Percentiles rank a stretch among this genome's conserved stretches.
phyloP scores from a whole-genome alignment of 1,139 yeast species.

The Geotrichum bryndzae region DNA sequence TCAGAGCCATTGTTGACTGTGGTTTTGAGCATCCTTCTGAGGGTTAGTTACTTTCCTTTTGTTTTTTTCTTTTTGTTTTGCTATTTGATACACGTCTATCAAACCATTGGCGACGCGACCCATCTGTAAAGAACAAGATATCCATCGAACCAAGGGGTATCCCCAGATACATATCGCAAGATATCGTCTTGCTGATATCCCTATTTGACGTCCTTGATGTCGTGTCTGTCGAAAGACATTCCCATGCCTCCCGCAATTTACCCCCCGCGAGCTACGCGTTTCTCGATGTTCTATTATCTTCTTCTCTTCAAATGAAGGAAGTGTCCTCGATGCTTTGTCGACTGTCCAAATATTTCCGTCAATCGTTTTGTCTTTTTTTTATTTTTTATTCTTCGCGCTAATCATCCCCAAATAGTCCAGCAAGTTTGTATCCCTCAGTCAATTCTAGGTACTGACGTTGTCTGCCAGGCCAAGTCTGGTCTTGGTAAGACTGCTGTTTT shows the following conservation, averaged over 20 bases:
- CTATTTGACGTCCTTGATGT: not conserved
- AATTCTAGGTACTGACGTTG: slow-evolving; percentile 93
- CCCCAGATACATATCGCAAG: not conserved
- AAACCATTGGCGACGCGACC: not conserved
- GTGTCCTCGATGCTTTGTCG: not conserved
- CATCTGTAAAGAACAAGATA: not conserved
- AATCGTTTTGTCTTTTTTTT: too few relatives aligned
- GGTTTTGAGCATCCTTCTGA: slow-evolving; percentile 99
- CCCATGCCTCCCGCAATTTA: not conserved
- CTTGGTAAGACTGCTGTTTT: slow-evolving; percentile 98
- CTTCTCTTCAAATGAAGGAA: not conserved
- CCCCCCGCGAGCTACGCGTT: not conserved
- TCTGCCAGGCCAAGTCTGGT: slow-evolving; percentile 99
- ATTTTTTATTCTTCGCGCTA: slow-evolving; percentile 1
- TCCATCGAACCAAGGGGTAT: not conserved
- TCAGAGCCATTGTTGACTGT: slow-evolving; percentile 97
- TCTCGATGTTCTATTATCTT: not conserved
- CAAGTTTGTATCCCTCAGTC: slow-evolving; percentile 98
- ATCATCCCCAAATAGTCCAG: slow-evolving; percentile 52
- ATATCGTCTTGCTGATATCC: not conserved
- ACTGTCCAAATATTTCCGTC: not conserved
- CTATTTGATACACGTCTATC: not conserved
- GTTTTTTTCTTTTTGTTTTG: slow-evolving; percentile 7
- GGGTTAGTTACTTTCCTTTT: slow-evolving; percentile 52
- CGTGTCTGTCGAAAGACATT: not conserved